A percentile compares a stretch with the other conserved stretches of the same genome.
Evolutionary conservation across 495 filamentous ascomycete genomes (phyloP).

Genomic region (Aspergillus campestris): DNA sequence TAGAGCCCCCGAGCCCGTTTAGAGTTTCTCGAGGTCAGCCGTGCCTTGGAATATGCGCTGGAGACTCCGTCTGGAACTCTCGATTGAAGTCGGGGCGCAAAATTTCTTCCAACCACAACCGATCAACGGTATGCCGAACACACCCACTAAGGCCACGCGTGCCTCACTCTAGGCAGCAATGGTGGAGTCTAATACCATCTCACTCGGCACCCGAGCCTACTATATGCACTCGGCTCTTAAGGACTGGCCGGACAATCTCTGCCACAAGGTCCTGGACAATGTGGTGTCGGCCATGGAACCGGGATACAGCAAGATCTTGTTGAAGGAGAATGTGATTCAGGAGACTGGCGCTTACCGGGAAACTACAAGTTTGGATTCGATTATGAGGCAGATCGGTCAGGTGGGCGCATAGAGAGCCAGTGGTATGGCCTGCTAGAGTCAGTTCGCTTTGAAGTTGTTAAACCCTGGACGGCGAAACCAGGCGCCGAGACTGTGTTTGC

Average conservation of each 20-base stretch:
- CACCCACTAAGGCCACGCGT: too few species aligned
- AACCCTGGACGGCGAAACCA: slow-evolving; percentile 26
- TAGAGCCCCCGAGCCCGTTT: slow-evolving; percentile 3
- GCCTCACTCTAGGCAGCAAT: too few species aligned
- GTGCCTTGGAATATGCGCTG: slow-evolving; percentile 17
- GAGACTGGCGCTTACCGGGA: slow-evolving; percentile 29
- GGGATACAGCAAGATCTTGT: slow-evolving; percentile 35
- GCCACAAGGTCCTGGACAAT: slow-evolving; percentile 26
- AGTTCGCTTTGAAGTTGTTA: slow-evolving; percentile 28
- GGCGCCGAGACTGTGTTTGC: slow-evolving; percentile 34
- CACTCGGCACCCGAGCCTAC: slow-evolving; percentile 32
- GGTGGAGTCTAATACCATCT: too few species aligned
- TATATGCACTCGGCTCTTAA: slow-evolving; percentile 38
- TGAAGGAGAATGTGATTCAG: slow-evolving; percentile 39
- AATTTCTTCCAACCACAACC: slow-evolving; percentile 38
- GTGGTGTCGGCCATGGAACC: slow-evolving; percentile 28
- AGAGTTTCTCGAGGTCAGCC: slow-evolving; percentile 12
- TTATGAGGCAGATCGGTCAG: slow-evolving; percentile 29
- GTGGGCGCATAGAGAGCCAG: slow-evolving; percentile 26
- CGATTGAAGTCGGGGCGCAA: slow-evolving; percentile 26
- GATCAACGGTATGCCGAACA: slow-evolving; percentile 19
- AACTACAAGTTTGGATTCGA: slow-evolving; percentile 26
- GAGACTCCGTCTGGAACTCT: slow-evolving; percentile 18
- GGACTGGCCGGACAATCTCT: slow-evolving; percentile 36
- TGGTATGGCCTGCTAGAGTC: slow-evolving; percentile 27